phyloP scores from a whole-genome alignment of 1,284 basidiomycete species.

The Exobasidium cylindrosporum region DNA sequence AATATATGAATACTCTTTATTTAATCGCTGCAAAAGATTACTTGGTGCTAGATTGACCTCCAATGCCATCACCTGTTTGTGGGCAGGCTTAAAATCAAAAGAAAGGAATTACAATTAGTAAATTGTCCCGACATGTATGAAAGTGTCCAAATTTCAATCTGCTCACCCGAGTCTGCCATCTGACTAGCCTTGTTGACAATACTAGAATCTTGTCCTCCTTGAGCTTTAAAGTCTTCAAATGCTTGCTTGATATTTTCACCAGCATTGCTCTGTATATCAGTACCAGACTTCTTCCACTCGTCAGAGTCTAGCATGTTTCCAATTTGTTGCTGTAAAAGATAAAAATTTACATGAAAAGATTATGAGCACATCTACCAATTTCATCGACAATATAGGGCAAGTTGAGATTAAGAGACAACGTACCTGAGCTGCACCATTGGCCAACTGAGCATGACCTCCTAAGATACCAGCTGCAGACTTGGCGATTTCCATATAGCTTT shows the following conservation, averaged over 20 bases:
- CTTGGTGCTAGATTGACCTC: too few species aligned
- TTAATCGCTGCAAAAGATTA: too few species aligned
- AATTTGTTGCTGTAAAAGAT: neutral
- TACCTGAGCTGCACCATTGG: slow-evolving; percentile 1
- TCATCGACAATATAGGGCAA: too few species aligned
- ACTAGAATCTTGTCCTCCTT: neutral
- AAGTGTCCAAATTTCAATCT: neutral
- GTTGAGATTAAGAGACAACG: neutral
- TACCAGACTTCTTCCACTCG: slow-evolving; percentile 5
- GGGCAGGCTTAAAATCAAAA: slow-evolving; percentile 3
- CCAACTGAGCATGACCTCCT: slow-evolving; percentile 8
- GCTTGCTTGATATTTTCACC: slow-evolving; percentile 2
- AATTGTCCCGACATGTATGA: neutral
- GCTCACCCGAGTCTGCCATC: slow-evolving; percentile 1
- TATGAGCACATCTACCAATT: too few species aligned
- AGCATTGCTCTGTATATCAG: neutral
- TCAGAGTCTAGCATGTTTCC: slow-evolving; percentile 2
- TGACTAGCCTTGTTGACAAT: neutral
- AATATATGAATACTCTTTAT: too few species aligned
- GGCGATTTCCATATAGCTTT: neutral
- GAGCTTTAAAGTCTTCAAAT: slow-evolving; percentile 4
- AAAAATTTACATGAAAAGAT: too few species aligned
- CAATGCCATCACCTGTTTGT: neutral
- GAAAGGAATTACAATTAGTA: neutral
- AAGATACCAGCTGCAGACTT: neutral